These are phyloP conservation scores for Yamadazyma jaroonii DNA, from an alignment of 1,139 yeast species.

Conservation along the genomic window DNA sequence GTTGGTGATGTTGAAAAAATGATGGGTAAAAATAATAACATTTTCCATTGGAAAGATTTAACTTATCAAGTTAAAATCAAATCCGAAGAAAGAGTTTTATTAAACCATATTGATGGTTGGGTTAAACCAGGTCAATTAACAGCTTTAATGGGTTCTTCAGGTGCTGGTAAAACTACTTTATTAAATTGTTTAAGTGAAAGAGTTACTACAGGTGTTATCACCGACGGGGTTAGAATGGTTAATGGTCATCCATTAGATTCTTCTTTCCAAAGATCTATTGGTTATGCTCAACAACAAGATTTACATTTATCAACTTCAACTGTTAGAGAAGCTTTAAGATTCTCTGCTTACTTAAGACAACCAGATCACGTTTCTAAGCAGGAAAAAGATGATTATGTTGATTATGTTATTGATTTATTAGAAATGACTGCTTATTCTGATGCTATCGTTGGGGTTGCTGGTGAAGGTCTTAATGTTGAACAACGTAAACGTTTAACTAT, in stretches of 20 bases:
- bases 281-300: constrained; percentile 84
- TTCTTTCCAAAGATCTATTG: constrained; percentile 79
- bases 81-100: constrained; percentile 58
- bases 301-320: constrained; percentile 71
- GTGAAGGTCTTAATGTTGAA: constrained; percentile 76
- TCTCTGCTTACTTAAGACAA: constrained; percentile 74
- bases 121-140: constrained; percentile 58
- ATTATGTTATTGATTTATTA: constrained; percentile 62
- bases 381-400: constrained; percentile 72
- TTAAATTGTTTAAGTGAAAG: constrained; percentile 76
- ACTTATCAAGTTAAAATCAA: constrained; percentile 73
- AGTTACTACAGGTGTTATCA: constrained; percentile 73
- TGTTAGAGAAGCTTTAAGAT: constrained; percentile 73
- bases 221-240: constrained; percentile 69
- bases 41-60: constrained; percentile 78
- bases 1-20: constrained; percentile 2
- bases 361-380: constrained; percentile 48
- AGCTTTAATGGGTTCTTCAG: constrained; percentile 78
- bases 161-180: constrained; percentile 81
- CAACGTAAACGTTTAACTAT: constrained; percentile 82
- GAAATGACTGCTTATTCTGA: constrained; percentile 77
- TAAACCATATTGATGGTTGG: constrained; percentile 77
- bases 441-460: constrained; percentile 82
- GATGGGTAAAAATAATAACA: constrained; percentile 21
- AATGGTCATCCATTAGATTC: constrained; percentile 67